Percentiles rank a stretch among this genome's conserved stretches.
Conservation (phyloP, 2,329 filamentous ascomycete species). For the Cladosporium sp. region DNA sequence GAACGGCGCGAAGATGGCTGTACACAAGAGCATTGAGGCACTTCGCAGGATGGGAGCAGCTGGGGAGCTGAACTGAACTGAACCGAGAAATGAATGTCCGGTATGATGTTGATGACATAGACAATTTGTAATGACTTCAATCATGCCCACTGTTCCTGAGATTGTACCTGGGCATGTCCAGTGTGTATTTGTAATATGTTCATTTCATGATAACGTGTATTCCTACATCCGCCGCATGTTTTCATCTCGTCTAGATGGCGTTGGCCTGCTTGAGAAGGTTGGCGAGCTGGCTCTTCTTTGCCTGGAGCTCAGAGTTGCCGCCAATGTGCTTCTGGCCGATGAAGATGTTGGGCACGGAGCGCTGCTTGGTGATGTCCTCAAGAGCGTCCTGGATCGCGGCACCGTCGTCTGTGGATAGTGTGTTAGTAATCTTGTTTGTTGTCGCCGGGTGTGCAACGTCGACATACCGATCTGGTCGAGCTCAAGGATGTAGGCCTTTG, state of each 20-base stretch:
- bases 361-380: slow-evolving; percentile 75
- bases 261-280: slow-evolving; percentile 64
- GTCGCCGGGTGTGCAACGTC: not conserved
- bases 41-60: slow-evolving; percentile 45
- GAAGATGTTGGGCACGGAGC: slow-evolving; percentile 94
- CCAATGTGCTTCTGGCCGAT: slow-evolving; percentile 91
- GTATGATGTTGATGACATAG: not conserved
- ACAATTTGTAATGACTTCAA: not conserved
- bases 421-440: not conserved
- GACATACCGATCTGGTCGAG: slow-evolving; percentile 79
- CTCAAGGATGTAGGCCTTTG: slow-evolving; percentile 76
- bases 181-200: not conserved
- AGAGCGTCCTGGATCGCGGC: slow-evolving; percentile 81
- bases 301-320: slow-evolving; percentile 87
- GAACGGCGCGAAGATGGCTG: slow-evolving; percentile 44
- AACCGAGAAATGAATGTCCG: not conserved
- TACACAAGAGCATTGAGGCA: slow-evolving; percentile 46
- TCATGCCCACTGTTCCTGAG: not conserved
- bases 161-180: not conserved
- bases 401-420: slow-evolving; percentile 68
- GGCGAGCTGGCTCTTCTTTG: slow-evolving; percentile 64
- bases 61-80: slow-evolving; percentile 31
- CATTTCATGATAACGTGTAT: not conserved
- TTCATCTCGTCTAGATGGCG: slow-evolving; percentile 54
- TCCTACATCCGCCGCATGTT: not conserved